Conservation (phyloP, 495 filamentous ascomycete species). For the Astrothelium macrocarpum region DNA sequence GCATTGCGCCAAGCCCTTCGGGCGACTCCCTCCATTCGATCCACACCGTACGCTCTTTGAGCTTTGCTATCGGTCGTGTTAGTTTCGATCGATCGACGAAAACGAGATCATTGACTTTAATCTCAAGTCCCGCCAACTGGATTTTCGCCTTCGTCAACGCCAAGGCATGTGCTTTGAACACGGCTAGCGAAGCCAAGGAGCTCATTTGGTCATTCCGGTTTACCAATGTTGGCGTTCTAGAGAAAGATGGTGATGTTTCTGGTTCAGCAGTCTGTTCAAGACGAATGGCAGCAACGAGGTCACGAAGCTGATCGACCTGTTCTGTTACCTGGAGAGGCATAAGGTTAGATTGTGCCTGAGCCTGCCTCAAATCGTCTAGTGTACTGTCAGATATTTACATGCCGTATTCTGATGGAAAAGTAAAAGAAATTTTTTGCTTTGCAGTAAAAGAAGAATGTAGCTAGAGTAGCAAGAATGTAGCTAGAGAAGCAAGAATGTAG, state of each 20-base stretch:
- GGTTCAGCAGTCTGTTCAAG: not conserved
- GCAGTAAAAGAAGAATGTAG: too few species aligned
- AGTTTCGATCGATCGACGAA: not conserved
- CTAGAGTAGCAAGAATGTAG: too few species aligned
- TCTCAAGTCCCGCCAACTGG: not conserved
- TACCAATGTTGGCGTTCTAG: not conserved
- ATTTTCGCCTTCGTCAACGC: not conserved
- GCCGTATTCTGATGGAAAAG: constrained; percentile 10
- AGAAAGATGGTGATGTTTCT: constrained; percentile 1
- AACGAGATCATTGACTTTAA: not conserved
- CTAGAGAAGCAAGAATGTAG: too few species aligned
- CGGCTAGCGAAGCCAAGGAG: not conserved
- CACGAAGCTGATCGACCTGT: constrained; percentile 5
- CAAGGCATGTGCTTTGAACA: constrained; percentile 3
- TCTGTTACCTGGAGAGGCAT: constrained; percentile 2
- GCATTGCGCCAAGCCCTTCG: not conserved
- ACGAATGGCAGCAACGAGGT: constrained; percentile 1
- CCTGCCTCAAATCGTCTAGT: constrained; percentile 1
- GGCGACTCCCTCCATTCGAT: constrained; percentile 2
- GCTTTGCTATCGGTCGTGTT: not conserved
- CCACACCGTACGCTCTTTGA: not conserved
- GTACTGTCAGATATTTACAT: constrained; percentile 17
- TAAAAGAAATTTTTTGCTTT: not conserved
- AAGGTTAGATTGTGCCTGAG: constrained; percentile 3
- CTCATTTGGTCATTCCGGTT: not conserved